phyloP scores from a whole-genome alignment of 2,329 filamentous ascomycete species.

The Talaromyces marneffei region DNA sequence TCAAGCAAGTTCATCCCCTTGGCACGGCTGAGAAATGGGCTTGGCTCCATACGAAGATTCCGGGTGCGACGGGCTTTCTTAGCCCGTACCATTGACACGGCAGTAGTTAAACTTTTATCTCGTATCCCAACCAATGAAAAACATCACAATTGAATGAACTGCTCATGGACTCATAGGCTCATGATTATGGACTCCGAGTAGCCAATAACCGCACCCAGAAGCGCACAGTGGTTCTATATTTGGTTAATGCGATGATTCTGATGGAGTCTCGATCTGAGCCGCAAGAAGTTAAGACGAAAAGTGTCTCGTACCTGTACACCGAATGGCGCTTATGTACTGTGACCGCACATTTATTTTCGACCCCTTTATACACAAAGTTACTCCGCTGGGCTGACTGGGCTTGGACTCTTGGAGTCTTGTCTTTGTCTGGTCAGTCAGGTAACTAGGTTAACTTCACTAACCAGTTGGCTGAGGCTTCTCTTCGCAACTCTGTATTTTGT shows the following conservation, averaged over 20 bases:
- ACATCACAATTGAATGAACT: background rate
- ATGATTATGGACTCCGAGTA: background rate
- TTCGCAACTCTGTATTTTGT: background rate
- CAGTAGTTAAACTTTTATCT: background rate
- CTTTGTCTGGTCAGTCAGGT: background rate
- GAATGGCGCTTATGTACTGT: background rate
- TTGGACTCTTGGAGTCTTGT: no score
- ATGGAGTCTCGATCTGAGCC: constrained; percentile 4
- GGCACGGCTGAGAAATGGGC: background rate
- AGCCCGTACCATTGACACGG: no score
- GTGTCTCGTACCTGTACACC: background rate
- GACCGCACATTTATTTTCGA: background rate
- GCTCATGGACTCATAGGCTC: no score
- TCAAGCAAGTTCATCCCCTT: background rate
- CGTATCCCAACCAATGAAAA: background rate
- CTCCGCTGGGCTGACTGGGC: background rate
- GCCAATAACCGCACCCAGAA: background rate
- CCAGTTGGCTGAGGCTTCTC: no score
- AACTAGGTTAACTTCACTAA: no score
- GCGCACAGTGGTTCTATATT: background rate
- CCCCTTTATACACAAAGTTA: no score
- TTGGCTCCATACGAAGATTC: background rate
- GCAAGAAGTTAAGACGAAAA: background rate
- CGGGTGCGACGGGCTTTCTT: background rate
- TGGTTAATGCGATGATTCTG: background rate